These are phyloP conservation scores for Ricinus communis DNA, from an alignment of 345 rosid genomes.

Conservation along the genomic window DNA sequence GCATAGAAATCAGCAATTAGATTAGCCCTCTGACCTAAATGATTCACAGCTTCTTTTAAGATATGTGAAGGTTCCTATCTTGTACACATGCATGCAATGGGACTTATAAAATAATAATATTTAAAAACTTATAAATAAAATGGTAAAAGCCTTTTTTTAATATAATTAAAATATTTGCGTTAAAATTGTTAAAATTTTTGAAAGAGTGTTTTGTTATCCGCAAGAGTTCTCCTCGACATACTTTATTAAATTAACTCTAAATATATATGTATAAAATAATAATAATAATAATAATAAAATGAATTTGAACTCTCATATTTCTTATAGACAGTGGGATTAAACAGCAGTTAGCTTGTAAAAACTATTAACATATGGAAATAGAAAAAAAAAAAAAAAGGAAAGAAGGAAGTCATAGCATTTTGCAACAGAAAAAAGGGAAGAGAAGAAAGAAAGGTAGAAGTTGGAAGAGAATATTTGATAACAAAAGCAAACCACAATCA, in stretches of 20 bases:
- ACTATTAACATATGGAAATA: no score
- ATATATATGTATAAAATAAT: no score
- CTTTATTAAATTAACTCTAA: no score
- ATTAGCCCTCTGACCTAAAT: background rate
- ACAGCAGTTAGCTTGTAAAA: no score
- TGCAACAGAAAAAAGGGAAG: background rate
- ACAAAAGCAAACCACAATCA: constrained; percentile 30
- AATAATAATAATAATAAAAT: no score
- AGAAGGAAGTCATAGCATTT: background rate
- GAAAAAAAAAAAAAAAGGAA: background rate
- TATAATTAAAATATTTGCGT: no score
- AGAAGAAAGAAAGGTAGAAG: background rate
- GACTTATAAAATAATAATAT: no score
- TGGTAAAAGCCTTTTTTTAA: background rate
- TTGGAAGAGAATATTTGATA: constrained; percentile 3
- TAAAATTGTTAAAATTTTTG: no score
- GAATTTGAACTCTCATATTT: background rate
- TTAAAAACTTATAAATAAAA: background rate
- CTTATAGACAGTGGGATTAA: no score
- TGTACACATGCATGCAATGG: background rate
- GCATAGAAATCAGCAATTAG: background rate
- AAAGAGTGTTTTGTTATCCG: no score
- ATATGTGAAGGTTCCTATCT: background rate
- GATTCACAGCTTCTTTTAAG: background rate
- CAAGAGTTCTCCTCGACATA: no score